Evolutionary conservation across 2,329 filamentous ascomycete genomes (phyloP), one percentile per base, ranked within the genome.

Genomic region (Stylonectria norvegica): DNA sequence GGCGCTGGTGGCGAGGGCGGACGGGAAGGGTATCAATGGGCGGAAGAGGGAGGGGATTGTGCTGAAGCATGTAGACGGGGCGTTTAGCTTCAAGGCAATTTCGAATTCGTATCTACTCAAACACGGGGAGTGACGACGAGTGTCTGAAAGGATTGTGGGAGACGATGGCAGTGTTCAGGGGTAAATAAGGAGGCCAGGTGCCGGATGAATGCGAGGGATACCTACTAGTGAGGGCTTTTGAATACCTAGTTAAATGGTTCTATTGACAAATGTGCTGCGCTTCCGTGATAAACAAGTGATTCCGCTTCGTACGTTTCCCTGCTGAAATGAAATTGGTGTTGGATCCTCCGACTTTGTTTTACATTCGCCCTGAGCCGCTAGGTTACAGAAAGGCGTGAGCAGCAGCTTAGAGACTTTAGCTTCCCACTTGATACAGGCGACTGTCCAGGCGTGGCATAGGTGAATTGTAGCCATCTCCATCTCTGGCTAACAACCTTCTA

Each of bases 241-340:
- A 45, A 49, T n/a, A n/a, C n/a, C n/a, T 42, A 57, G 52, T 57
- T 57, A 57, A 57, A 57, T 38, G 42, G 39, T 57, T 57, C 41
- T 57, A 57, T 57, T 57, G 49, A 47, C 49, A 53, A 57, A 57
- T 55, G 45, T 49, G 46, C 53, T 47, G 44, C 48, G 53, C 52
- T 57, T 57, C 52, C 53, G 48, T 57, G 41, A 47, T 53, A 55
- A 56, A 49, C 42, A 52, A 56, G 51, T 48, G 28, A 43, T 47
- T 38, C 44, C 39, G 44, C 34, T 34, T 38, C 18, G 43, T 31
- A 38, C 37, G 52, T 28, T 42, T 25, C 32, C 45, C 35, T 50
- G 34, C 33, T 40, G 40, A 25, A 47, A 45, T 40, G n/a, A 46
- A 48, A 42, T 19, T 42, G 38, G 48, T n/a, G 23, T 36, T 40